Evolutionary conservation across 2,329 filamentous ascomycete species (phyloP).

Genomic region (Colletotrichum siamense): DNA sequence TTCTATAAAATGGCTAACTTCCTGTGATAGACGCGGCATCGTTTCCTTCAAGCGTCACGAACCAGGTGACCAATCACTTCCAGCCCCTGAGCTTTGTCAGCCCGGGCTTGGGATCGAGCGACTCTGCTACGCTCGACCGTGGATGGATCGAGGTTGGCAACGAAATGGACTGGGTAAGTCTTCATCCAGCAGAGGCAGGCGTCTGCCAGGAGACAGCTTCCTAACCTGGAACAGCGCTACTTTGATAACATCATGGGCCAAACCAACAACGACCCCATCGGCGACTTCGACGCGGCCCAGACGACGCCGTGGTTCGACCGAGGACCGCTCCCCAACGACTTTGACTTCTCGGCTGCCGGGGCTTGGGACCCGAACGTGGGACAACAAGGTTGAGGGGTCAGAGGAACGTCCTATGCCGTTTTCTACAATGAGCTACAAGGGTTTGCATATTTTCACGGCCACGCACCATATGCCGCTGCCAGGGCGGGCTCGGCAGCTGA

Average conservation of each 20-base stretch:
- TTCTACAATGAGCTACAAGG: not conserved
- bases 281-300: not conserved
- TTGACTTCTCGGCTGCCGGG: slow-evolving; percentile 4
- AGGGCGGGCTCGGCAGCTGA: slow-evolving; percentile 12
- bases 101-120: slow-evolving; percentile 22
- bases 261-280: slow-evolving; percentile 8
- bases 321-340: not conserved
- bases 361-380: slow-evolving; percentile 1
- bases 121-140: slow-evolving; percentile 36
- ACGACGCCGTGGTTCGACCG: slow-evolving; percentile 9
- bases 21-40: not conserved
- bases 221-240: slow-evolving; percentile 11
- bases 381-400: not conserved
- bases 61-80: not conserved
- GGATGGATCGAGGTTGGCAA: slow-evolving; percentile 38
- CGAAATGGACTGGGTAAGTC: slow-evolving; percentile 45
- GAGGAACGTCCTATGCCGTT: not conserved
- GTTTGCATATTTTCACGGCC: not conserved
- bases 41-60: not conserved
- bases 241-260: slow-evolving; percentile 21
- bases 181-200: not conserved
- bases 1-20: not conserved
- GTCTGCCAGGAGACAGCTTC: not conserved
- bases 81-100: not conserved
- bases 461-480: not conserved